Evolutionary conservation across 1,284 basidiomycete species (phyloP).

Genomic region (Melampsora larici-populina): DNA sequence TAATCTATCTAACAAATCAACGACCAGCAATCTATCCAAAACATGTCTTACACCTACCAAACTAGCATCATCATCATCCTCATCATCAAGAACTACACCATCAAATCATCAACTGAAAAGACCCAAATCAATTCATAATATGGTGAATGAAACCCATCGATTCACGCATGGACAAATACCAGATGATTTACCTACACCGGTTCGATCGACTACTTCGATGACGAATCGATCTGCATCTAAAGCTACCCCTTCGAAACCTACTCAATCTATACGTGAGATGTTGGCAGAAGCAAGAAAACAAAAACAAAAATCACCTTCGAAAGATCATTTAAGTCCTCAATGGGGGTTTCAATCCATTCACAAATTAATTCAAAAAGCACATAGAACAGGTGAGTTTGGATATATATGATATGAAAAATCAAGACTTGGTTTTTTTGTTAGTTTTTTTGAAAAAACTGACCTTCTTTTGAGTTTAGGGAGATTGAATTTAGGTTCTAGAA

Average conservation of each 20-base stretch:
- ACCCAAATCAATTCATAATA: neutral
- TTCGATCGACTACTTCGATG: neutral
- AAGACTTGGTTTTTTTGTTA: too few species aligned
- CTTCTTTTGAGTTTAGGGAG: slow-evolving; percentile 10
- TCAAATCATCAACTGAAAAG: neutral
- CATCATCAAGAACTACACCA: neutral
- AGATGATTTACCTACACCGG: neutral
- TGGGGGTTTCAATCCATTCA: slow-evolving; percentile 30
- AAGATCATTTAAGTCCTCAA: slow-evolving; percentile 5
- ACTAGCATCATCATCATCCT: neutral
- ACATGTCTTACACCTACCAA: too few species aligned
- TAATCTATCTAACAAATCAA: slow-evolving; percentile 20
- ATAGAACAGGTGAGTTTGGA: slow-evolving; percentile 24
- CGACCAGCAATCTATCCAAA: too few species aligned
- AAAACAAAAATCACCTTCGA: slow-evolving; percentile 9
- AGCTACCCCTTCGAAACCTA: neutral
- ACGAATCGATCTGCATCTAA: neutral
- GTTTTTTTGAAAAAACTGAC: too few species aligned
- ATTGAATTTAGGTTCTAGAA: slow-evolving; percentile 29
- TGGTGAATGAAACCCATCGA: neutral
- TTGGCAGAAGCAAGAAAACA: slow-evolving; percentile 16
- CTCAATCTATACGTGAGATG: slow-evolving; percentile 30
- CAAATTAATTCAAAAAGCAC: slow-evolving; percentile 37
- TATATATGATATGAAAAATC: too few species aligned
- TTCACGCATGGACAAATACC: neutral